These are phyloP conservation scores for Trypanosoma melophagium DNA, from an alignment of 208 protist species.

Conservation along the genomic window DNA sequence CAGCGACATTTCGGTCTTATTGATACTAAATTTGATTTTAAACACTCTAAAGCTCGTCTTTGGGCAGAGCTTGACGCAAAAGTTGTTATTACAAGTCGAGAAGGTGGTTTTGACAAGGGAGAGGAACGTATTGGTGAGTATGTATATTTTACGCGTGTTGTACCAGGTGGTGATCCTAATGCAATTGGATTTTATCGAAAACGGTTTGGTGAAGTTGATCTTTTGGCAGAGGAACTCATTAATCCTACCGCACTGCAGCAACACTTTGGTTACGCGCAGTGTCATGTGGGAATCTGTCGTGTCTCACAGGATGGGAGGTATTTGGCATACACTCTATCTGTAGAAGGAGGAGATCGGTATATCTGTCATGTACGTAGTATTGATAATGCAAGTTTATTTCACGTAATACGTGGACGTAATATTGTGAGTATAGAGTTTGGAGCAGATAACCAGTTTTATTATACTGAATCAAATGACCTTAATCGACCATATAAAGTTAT, in stretches of 20 bases:
- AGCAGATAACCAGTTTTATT: conserved; percentile 83
- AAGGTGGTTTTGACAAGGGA: conserved; percentile 90
- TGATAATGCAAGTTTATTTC: conserved; percentile 86
- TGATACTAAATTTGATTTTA: conserved; percentile 82
- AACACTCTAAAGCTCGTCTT: conserved; percentile 77
- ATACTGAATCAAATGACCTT: conserved; percentile 88
- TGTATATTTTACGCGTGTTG: conserved; percentile 86
- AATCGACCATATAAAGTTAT: conserved; percentile 85
- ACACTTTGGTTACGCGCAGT: conserved; percentile 89
- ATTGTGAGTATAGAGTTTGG: conserved; percentile 92
- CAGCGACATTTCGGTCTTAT: conserved; percentile 67
- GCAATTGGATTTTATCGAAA: conserved; percentile 90
- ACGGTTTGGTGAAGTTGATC: conserved; percentile 77
- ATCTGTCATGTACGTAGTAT: conserved; percentile 90
- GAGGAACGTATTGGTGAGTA: conserved; percentile 90
- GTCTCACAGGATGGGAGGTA: conserved; percentile 88
- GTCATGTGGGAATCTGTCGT: conserved; percentile 83
- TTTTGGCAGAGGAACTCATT: conserved; percentile 90
- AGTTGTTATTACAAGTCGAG: conserved; percentile 79
- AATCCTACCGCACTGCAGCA: conserved; percentile 81
- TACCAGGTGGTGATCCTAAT: conserved; percentile 68
- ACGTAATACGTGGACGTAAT: conserved; percentile 88
- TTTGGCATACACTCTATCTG: conserved; percentile 88
- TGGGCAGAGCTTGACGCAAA: conserved; percentile 88
- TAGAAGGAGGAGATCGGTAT: conserved; percentile 88